Evolutionary conservation across 352 stramenopile genomes (phyloP).

Genomic region (Pythium aphanidermatum): DNA sequence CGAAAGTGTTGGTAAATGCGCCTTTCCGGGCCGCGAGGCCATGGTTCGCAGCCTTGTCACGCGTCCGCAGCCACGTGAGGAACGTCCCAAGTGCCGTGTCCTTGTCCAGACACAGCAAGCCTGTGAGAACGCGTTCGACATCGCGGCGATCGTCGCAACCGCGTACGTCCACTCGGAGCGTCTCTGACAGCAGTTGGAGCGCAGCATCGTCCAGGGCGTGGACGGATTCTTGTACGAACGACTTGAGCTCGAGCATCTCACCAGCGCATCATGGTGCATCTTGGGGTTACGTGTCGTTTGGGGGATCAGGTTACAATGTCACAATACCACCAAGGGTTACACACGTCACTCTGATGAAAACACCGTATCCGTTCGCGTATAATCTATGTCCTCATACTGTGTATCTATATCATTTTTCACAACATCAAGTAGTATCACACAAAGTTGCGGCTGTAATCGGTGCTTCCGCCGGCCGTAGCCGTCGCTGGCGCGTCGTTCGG

Average conservation of each 20-base stretch:
- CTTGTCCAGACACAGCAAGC: constrained; percentile 62
- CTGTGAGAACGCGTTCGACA: constrained; percentile 52
- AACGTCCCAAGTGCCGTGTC: constrained; percentile 70
- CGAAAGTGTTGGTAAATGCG: constrained; percentile 56
- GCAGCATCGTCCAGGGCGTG: constrained; percentile 35
- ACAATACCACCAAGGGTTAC: neutral
- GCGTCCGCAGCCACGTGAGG: constrained; percentile 49
- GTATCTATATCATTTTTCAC: neutral
- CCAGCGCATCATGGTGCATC: neutral
- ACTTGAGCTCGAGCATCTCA: constrained; percentile 52
- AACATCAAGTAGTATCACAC: too few relatives aligned
- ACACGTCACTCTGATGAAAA: neutral
- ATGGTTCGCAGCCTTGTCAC: constrained; percentile 15
- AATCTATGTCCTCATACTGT: neutral
- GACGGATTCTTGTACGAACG: constrained; percentile 60
- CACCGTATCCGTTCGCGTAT: too few relatives aligned
- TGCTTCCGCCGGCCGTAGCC: constrained; percentile 19
- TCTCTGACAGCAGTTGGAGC: constrained; percentile 45
- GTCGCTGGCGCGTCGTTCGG: constrained; percentile 8
- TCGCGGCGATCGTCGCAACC: constrained; percentile 52
- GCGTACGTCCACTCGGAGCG: constrained; percentile 53
- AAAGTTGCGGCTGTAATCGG: constrained; percentile 62
- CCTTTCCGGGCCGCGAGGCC: constrained; percentile 26
- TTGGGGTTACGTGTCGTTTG: neutral
- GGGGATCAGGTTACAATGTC: constrained; percentile 2